These are phyloP conservation scores for Truncatella angustata DNA, from an alignment of 2,329 filamentous ascomycete species.

Conservation along the genomic window DNA sequence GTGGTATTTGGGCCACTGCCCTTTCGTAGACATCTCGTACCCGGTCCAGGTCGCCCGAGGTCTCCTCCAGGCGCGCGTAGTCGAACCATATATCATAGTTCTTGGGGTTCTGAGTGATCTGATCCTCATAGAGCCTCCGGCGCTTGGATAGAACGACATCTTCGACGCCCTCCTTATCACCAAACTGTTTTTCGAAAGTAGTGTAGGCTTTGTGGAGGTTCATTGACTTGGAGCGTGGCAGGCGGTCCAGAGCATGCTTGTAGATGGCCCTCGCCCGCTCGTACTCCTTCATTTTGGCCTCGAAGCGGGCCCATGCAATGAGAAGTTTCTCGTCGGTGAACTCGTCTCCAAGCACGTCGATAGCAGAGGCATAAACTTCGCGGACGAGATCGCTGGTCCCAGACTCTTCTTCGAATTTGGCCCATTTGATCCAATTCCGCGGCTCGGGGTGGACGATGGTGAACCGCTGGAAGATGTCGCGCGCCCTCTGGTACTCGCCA, in stretches of 20 bases:
- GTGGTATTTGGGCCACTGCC: conserved; percentile 91
- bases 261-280: conserved; percentile 93
- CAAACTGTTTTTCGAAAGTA: conserved; percentile 97
- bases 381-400: conserved; percentile 89
- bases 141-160: conserved; percentile 95
- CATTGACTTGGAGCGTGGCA: conserved; percentile 83
- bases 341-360: conserved; percentile 88
- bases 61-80: conserved; percentile 87
- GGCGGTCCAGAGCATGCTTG: conserved; percentile 90
- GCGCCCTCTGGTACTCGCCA: conserved; percentile 84
- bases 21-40: conserved; percentile 93
- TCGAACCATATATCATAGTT: conserved; percentile 99
- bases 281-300: conserved; percentile 92
- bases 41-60: conserved; percentile 75
- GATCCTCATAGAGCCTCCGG: conserved; percentile 89
- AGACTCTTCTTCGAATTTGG: conserved; percentile 93
- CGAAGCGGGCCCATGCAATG: conserved; percentile 91
- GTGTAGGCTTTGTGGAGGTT: conserved; percentile 91
- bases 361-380: conserved; percentile 84
- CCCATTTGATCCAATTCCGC: conserved; percentile 98
- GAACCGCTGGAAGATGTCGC: conserved; percentile 85
- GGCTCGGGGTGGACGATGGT: conserved; percentile 92
- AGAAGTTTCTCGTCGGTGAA: conserved; percentile 97
- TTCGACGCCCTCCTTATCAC: conserved; percentile 88
- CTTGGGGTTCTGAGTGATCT: conserved; percentile 88